Base-by-base conservation (phyloP, 331 rosid genomes). In the Erythrophleum ivorense region DNA sequence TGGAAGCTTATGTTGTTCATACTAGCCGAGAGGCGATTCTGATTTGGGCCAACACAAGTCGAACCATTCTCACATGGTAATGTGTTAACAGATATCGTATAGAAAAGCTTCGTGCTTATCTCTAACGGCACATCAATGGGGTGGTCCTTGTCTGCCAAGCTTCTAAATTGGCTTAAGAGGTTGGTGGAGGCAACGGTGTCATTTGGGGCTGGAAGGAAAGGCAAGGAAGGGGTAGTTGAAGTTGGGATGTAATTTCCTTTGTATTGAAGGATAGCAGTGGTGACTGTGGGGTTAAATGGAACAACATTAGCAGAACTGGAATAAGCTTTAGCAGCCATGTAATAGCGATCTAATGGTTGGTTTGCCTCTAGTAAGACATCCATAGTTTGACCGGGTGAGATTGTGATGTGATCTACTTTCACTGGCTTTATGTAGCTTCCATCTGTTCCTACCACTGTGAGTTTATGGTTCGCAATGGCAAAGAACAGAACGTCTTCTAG, bases 391-490 rank as follows among this genome's bases (percentile, higher is more conserved):
- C 29, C 29, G 1, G 88, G 85, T 3, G 83, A 54, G 41, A 85
- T 85, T 46, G 80, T 46, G 10, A 85, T 67, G 60, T 81, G 58
- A 49, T 74, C 74, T 40, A 75, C 67, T 55, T 50, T 36, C 29
- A 85, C 29, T 24, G 88, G 88, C 81, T 82, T 85, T 36, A 62
- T 60, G 75, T 85, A 85, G 74, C 81, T 73, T 3, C 63, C 86
- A 69, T 85, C 88, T 0, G 78, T 59, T 41, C 86, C 88, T 0
- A 85, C 63, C 33, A 57, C 33, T 19, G 63, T 57, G 13, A 57
- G 63, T 19, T 19, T 57, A 19, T 57, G 63, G 80, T 81, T 43
- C 21, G 81, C 85, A 6, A 85, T 46, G 48, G 81, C 50, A 50
- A 85, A 85, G 77, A 85, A 85, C 9, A 81, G 10, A 7, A 71